Evolutionary conservation across 2,329 filamentous ascomycete genomes (phyloP).

Genomic region (Talaromyces sp.): DNA sequence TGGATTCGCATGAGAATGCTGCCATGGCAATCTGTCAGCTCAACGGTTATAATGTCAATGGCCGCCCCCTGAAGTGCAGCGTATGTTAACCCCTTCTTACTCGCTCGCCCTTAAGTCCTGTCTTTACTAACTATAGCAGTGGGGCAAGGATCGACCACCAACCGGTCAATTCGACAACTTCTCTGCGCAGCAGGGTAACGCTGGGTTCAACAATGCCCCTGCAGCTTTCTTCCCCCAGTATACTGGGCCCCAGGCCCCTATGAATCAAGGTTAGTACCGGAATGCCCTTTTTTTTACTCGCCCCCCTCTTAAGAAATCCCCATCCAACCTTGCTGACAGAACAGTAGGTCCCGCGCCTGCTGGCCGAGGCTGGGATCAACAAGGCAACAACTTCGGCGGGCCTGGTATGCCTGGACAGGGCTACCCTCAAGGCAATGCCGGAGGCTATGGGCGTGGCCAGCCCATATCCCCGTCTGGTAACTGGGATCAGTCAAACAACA

Average conservation of each 20-base stretch:
- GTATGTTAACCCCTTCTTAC: conserved; percentile 62
- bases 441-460: conserved; percentile 79
- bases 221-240: conserved; percentile 93
- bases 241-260: conserved; percentile 67
- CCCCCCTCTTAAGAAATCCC: neutral
- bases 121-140: conserved; percentile 58
- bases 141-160: conserved; percentile 98
- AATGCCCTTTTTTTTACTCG: neutral
- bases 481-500: conserved; percentile 57
- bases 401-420: conserved; percentile 49
- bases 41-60: conserved; percentile 97
- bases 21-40: conserved; percentile 98
- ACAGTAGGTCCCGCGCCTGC: conserved; percentile 57
- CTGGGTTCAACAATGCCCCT: conserved; percentile 71
- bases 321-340: conserved; percentile 15
- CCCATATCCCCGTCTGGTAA: conserved; percentile 53
- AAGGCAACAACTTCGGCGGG: conserved; percentile 51
- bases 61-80: conserved; percentile 95
- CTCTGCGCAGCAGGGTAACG: conserved; percentile 73
- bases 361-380: conserved; percentile 61
- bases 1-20: conserved; percentile 97
- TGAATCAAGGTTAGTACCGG: conserved; percentile 58
- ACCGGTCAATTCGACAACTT: conserved; percentile 81
- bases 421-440: conserved; percentile 72
- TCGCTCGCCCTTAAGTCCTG: conserved; percentile 26